Conservation (phyloP, 2,329 filamentous ascomycete genomes). For the Fusarium devonianum region DNA sequence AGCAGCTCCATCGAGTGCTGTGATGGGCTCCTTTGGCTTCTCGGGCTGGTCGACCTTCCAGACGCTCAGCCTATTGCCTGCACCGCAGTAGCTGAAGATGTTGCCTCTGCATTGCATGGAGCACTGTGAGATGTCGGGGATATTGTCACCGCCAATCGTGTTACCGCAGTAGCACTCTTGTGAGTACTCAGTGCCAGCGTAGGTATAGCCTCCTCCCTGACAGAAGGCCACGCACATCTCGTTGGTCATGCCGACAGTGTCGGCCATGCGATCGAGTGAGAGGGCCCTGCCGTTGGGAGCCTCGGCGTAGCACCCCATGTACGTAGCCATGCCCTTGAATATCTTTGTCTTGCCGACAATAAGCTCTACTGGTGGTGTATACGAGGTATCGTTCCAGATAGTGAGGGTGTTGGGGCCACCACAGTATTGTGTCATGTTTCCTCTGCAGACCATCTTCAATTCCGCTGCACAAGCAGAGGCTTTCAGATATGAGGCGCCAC, state of each 20-base stretch:
- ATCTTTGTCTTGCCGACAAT: conserved; percentile 30
- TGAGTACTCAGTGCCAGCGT: conserved; percentile 48
- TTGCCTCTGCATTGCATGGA: conserved; percentile 40
- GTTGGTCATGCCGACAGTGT: conserved; percentile 37
- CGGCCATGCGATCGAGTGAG: conserved; percentile 19
- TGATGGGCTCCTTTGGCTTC: conserved; percentile 20
- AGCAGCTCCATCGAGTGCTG: conserved; percentile 24
- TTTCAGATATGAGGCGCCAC: conserved; percentile 28
- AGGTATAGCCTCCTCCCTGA: conserved; percentile 39
- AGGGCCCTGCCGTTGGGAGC: conserved; percentile 25
- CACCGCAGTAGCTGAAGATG: conserved; percentile 36
- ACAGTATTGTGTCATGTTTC: conserved; percentile 35
- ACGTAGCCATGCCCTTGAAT: conserved; percentile 24
- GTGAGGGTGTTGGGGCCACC: conserved; percentile 31
- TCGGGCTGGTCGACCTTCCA: conserved; percentile 30
- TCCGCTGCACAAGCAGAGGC: conserved; percentile 19
- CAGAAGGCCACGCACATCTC: conserved; percentile 44
- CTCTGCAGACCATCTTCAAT: conserved; percentile 31
- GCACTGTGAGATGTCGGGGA: conserved; percentile 33
- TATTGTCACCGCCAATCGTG: conserved; percentile 21
- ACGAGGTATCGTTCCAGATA: conserved; percentile 36
- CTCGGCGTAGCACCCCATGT: conserved; percentile 32
- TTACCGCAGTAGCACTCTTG: conserved; percentile 47
- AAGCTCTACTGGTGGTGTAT: conserved; percentile 20
- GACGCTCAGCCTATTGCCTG: conserved; percentile 33